Evolutionary conservation across 208 protist genomes (phyloP).

Genomic region (Crithidia acanthocephali): DNA sequence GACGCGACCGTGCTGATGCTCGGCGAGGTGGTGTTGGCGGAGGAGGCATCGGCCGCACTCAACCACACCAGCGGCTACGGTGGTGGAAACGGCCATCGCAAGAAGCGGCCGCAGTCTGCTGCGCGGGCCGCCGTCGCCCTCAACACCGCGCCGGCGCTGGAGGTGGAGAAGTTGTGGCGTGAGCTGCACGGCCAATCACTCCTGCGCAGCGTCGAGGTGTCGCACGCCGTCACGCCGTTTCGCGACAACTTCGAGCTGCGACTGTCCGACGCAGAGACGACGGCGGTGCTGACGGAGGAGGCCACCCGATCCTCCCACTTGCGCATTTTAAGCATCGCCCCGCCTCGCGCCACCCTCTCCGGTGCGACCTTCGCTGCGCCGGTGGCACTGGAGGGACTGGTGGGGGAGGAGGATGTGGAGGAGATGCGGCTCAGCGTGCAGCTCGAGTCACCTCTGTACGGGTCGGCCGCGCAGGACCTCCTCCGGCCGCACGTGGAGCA

Average conservation of each 20-base stretch:
- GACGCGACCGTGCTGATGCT: constrained; percentile 49
- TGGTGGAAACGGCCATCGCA: constrained; percentile 1
- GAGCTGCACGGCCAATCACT: constrained; percentile 51
- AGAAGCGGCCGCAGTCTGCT: constrained; percentile 10
- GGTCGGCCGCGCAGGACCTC: constrained; percentile 35
- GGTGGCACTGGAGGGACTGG: constrained; percentile 37
- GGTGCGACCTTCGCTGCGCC: constrained; percentile 37
- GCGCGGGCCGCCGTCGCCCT: constrained; percentile 17
- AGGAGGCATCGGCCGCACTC: constrained; percentile 37
- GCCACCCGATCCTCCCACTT: constrained; percentile 22
- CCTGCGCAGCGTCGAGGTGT: constrained; percentile 46
- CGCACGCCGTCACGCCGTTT: constrained; percentile 22
- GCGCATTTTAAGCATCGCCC: constrained; percentile 65
- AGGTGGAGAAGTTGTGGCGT: constrained; percentile 52
- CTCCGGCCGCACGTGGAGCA: constrained; percentile 48
- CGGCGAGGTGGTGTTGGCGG: constrained; percentile 64
- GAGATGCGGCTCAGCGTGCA: constrained; percentile 41
- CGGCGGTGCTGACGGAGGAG: constrained; percentile 30
- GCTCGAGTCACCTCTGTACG: constrained; percentile 29
- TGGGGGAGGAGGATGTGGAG: constrained; percentile 55
- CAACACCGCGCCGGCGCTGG: constrained; percentile 38
- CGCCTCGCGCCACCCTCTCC: constrained; percentile 33
- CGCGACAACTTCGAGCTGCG: constrained; percentile 17
- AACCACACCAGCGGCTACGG: constrained; percentile 16
- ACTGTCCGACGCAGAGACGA: constrained; percentile 11